These are phyloP conservation scores for Martiniozyma asiatica DNA, from an alignment of 1,139 yeast genomes.

Conservation along the genomic window DNA sequence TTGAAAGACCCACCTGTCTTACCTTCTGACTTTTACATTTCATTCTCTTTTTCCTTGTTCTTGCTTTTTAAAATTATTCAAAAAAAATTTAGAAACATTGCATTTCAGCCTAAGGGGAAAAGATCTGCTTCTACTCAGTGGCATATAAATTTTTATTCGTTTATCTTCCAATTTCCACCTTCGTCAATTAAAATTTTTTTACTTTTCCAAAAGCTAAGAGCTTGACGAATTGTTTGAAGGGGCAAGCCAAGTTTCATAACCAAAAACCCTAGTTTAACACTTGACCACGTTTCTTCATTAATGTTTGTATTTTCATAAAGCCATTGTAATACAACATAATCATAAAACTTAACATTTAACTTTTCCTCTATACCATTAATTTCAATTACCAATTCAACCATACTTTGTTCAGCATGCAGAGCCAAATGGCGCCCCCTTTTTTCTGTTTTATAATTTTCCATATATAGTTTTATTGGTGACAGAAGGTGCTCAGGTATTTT, in stretches of 20 bases:
- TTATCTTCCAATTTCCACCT: conserved; percentile 11
- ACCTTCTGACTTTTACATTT: no score
- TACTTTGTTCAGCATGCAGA: conserved; percentile 50
- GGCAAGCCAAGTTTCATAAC: conserved; percentile 27
- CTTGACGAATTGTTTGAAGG: conserved; percentile 27
- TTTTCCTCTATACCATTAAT: conserved; percentile 30
- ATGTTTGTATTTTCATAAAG: conserved; percentile 30
- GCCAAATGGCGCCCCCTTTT: conserved; percentile 51
- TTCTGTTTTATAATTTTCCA: conserved; percentile 19
- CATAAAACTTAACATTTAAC: conserved; percentile 52
- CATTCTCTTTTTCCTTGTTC: no score
- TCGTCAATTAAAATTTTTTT: conserved; percentile 29
- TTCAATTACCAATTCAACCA: conserved; percentile 46
- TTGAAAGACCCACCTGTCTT: no score
- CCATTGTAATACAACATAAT: conserved; percentile 50
- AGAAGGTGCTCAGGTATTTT: conserved; percentile 1
- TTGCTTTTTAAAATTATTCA: no score
- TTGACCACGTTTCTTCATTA: conserved; percentile 7
- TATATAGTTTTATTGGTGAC: conserved; percentile 30
- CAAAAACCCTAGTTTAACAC: conserved; percentile 19
- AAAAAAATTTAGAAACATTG: no score
- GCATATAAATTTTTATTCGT: conserved; percentile 8
- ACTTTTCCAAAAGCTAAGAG: conserved; percentile 46
- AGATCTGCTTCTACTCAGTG: no score
- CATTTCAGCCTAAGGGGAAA: no score